A percentile compares a stretch with the other conserved stretches of the same genome.
phyloP scores from a whole-genome alignment of 116 monocot genomes.

The Posidonia oceanica region DNA sequence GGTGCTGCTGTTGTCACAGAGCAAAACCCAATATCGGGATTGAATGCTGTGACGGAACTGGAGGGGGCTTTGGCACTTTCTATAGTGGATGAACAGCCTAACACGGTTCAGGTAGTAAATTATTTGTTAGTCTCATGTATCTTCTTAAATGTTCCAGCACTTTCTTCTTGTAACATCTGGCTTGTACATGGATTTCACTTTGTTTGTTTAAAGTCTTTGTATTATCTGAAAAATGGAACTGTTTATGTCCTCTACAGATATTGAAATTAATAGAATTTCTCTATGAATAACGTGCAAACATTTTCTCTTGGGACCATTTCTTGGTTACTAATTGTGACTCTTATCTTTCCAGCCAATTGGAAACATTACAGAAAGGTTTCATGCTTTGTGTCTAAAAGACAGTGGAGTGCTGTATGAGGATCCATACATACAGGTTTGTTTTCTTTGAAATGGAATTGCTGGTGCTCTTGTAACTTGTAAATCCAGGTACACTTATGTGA shows the following conservation, averaged over 20 bases:
- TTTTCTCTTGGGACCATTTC: neutral
- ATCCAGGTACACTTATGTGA: neutral
- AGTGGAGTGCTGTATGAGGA: constrained; percentile 97
- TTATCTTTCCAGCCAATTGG: constrained; percentile 64
- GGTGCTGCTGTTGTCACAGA: constrained; percentile 19
- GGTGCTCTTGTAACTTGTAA: neutral
- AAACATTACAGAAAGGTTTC: constrained; percentile 70
- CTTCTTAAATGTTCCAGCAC: no score
- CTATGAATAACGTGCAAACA: neutral
- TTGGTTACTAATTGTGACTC: neutral
- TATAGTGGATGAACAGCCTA: constrained; percentile 51
- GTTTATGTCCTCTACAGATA: neutral
- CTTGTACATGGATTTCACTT: no score
- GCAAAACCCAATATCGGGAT: constrained; percentile 22
- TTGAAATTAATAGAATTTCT: neutral
- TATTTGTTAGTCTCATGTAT: no score
- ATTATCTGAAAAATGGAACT: no score
- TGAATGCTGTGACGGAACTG: constrained; percentile 25
- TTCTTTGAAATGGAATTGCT: constrained; percentile 2
- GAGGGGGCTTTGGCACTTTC: constrained; percentile 69
- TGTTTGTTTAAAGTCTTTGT: neutral
- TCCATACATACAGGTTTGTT: constrained; percentile 81
- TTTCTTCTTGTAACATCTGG: neutral
- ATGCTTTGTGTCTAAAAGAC: constrained; percentile 80
- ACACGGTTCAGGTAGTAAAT: constrained; percentile 62